Conservation (phyloP, 2,329 filamentous ascomycete genomes). For the Xylariaceae sp. region DNA sequence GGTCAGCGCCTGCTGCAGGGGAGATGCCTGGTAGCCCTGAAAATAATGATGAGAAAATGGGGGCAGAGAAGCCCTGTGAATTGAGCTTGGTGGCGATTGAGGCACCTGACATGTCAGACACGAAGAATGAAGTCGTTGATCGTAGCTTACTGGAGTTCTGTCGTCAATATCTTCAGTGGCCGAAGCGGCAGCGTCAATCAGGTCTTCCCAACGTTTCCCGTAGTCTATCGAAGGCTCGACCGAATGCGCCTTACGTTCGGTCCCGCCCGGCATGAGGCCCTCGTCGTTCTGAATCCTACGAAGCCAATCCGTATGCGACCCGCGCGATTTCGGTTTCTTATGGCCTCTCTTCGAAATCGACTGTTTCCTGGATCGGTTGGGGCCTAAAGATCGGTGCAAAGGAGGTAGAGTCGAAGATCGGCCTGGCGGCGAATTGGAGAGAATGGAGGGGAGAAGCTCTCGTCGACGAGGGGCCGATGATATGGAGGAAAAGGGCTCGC, state of each 20-base stretch:
- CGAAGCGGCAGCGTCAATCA: constrained; percentile 88
- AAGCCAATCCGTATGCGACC: constrained; percentile 63
- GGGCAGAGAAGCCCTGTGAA: constrained; percentile 57
- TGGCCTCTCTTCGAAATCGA: constrained; percentile 81
- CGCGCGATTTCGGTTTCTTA: constrained; percentile 69
- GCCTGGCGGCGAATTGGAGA: constrained; percentile 75
- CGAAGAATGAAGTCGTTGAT: constrained; percentile 36
- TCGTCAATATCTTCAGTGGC: constrained; percentile 89
- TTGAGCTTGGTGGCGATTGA: constrained; percentile 59
- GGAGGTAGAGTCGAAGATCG: constrained; percentile 85
- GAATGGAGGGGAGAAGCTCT: constrained; percentile 76
- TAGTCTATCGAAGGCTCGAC: constrained; percentile 77
- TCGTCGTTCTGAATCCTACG: constrained; percentile 55
- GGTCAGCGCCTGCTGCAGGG: constrained; percentile 83
- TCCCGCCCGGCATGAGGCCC: constrained; percentile 59
- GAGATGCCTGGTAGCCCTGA: constrained; percentile 80
- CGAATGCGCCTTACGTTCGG: constrained; percentile 77
- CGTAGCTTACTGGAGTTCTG: constrained; percentile 70
- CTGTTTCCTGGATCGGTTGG: constrained; percentile 72
- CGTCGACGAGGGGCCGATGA: constrained; percentile 56
- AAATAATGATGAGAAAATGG: constrained; percentile 57
- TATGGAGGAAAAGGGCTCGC: constrained; percentile 64
- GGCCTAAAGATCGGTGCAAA: constrained; percentile 66
- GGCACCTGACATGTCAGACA: constrained; percentile 52
- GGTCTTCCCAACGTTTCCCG: constrained; percentile 91